Evolutionary conservation across 768 basidiomycete genomes (phyloP).

Genomic region (Sistotremastrum niveocremeum): DNA sequence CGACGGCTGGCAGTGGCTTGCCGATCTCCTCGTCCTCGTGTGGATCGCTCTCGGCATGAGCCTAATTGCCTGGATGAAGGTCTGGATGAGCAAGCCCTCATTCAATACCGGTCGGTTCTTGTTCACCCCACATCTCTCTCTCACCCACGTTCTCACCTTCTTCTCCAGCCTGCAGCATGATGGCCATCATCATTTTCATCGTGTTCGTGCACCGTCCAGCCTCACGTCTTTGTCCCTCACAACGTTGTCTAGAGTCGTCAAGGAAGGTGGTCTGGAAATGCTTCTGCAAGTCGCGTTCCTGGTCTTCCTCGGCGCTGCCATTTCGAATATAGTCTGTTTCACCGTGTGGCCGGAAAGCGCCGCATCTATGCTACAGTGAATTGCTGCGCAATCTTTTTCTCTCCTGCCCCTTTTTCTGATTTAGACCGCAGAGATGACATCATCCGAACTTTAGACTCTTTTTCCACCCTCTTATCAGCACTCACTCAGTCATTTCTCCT

Average conservation of each 20-base stretch:
- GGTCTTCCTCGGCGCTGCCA: conserved; percentile 57
- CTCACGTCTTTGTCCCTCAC: conserved; percentile 2
- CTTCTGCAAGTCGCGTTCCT: conserved; percentile 66
- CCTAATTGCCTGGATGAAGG: conserved; percentile 78
- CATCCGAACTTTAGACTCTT: conserved; percentile 76
- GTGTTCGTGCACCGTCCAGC: conserved; percentile 34
- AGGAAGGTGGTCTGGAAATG: conserved; percentile 72
- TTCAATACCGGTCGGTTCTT: conserved; percentile 64
- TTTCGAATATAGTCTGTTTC: conserved; percentile 80
- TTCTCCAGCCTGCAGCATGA: conserved; percentile 66
- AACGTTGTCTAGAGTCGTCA: conserved; percentile 82
- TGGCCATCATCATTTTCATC: conserved; percentile 67
- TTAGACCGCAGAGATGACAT: conserved; percentile 38
- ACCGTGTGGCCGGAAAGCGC: conserved; percentile 78
- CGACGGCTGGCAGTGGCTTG: conserved; percentile 60
- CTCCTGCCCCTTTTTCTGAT: neutral
- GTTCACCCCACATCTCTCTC: neutral
- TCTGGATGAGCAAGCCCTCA: conserved; percentile 78
- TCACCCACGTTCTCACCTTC: conserved; percentile 1
- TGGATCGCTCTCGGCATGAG: conserved; percentile 84
- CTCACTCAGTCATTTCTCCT: conserved; percentile 79
- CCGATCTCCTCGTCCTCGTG: conserved; percentile 55
- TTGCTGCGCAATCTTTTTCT: neutral
- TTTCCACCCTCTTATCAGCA: conserved; percentile 71
- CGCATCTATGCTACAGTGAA: conserved; percentile 57